Evolutionary conservation across 2,329 filamentous ascomycete species (phyloP).

Genomic region (Colletotrichum agaves): DNA sequence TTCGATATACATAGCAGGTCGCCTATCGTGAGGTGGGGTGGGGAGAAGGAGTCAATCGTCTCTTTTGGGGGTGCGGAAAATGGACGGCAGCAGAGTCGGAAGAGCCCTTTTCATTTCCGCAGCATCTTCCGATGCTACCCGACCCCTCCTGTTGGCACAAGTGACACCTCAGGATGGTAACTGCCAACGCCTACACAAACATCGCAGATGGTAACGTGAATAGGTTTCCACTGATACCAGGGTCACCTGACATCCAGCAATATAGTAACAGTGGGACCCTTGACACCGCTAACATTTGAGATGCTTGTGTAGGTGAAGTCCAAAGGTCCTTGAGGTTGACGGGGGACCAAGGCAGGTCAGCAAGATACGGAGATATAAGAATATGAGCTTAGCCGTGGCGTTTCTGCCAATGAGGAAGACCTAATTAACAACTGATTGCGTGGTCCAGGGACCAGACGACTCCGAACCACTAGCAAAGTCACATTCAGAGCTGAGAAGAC

Average conservation of each 20-base stretch:
- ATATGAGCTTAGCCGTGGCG: not conserved
- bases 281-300: too few species aligned
- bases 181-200: too few species aligned
- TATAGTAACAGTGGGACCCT: too few species aligned
- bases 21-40: not conserved
- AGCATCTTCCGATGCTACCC: not conserved
- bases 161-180: conserved; percentile 4
- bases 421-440: too few species aligned
- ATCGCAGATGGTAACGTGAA: too few species aligned
- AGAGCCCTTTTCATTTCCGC: not conserved
- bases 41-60: conserved; percentile 5
- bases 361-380: not conserved
- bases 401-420: not conserved
- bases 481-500: not conserved
- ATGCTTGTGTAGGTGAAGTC: too few species aligned
- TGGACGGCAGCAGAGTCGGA: not conserved
- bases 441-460: not conserved
- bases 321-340: not conserved
- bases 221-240: too few species aligned
- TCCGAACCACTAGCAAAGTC: not conserved
- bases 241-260: too few species aligned
- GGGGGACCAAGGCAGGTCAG: not conserved
- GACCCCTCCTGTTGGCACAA: not conserved
- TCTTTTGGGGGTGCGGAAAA: conserved; percentile 5
- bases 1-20: too few species aligned